A percentile compares a stretch with the other conserved stretches of the same genome.
These are phyloP conservation scores for Oemleria cerasiformis DNA, from an alignment of 306 rosid genomes.

Conservation along the genomic window DNA sequence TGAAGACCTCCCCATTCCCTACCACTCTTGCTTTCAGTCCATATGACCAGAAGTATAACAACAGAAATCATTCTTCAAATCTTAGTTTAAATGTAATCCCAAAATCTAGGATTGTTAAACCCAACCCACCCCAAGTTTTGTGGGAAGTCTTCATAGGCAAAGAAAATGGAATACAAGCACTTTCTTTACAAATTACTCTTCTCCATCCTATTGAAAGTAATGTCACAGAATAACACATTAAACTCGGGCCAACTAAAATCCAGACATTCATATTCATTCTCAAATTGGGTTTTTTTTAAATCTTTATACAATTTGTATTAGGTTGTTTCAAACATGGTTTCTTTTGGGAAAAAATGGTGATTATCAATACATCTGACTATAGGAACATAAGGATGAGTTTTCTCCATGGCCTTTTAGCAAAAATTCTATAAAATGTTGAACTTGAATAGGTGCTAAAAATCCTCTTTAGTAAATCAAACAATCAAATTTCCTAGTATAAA, in stretches of 20 bases:
- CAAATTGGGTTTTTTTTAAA: neutral
- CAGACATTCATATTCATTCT: neutral
- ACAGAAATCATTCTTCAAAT: neutral
- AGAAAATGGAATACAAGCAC: neutral
- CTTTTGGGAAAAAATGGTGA: neutral
- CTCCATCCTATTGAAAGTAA: neutral
- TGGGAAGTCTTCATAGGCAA: neutral
- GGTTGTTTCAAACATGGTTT: neutral
- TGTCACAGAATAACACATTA: neutral
- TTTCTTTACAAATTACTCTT: neutral
- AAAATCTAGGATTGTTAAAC: neutral
- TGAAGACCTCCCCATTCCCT: slow-evolving; percentile 1
- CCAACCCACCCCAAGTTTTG: neutral
- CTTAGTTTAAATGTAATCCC: neutral
- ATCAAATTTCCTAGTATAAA: neutral
- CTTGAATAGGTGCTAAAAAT: too few relatives aligned
- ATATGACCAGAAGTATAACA: neutral
- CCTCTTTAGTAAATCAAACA: too few relatives aligned
- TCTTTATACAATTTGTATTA: neutral
- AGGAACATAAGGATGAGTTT: neutral
- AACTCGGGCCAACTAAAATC: neutral
- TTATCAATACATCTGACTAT: neutral
- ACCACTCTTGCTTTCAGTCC: neutral
- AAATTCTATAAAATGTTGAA: too few relatives aligned
- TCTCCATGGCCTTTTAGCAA: too few relatives aligned